Evolutionary conservation across 1,139 yeast species (phyloP).

Genomic region (Taiozyma onychis): DNA sequence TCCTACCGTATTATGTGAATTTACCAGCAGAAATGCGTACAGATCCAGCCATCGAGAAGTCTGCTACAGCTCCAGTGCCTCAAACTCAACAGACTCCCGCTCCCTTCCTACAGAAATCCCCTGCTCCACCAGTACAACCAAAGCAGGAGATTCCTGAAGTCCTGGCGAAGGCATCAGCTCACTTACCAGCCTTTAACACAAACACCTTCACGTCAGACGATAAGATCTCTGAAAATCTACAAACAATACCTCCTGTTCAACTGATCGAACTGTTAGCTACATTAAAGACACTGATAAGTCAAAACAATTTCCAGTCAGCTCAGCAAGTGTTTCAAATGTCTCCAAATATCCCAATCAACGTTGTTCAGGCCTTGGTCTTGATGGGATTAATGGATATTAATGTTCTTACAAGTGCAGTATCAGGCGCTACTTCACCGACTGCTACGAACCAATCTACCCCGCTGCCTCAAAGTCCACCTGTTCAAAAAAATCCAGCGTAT

Average conservation of each 20-base stretch:
- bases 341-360: slow-evolving; percentile 55
- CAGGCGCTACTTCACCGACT: slow-evolving; percentile 13
- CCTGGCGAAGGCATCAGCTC: slow-evolving; percentile 44
- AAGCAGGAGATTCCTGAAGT: slow-evolving; percentile 34
- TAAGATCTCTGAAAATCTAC: slow-evolving; percentile 35
- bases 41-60: slow-evolving; percentile 1
- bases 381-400: slow-evolving; percentile 72
- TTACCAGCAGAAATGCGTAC: slow-evolving; percentile 45
- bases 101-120: slow-evolving; percentile 1
- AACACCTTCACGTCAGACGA: slow-evolving; percentile 45
- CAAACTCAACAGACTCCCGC: not conserved
- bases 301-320: slow-evolving; percentile 41
- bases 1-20: slow-evolving; percentile 48
- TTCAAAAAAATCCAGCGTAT: slow-evolving; percentile 7
- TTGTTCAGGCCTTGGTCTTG: slow-evolving; percentile 66
- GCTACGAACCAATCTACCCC: slow-evolving; percentile 11
- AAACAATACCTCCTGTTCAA: slow-evolving; percentile 63
- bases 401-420: slow-evolving; percentile 45
- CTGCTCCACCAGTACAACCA: not conserved
- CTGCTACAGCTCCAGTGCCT: not conserved
- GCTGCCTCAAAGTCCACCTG: slow-evolving; percentile 9
- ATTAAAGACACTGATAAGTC: slow-evolving; percentile 44
- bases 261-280: slow-evolving; percentile 62
- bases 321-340: slow-evolving; percentile 50
- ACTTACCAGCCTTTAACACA: slow-evolving; percentile 42